phyloP scores from a whole-genome alignment of 192 early-diverging fungal species.

The Mortierella antarctica region DNA sequence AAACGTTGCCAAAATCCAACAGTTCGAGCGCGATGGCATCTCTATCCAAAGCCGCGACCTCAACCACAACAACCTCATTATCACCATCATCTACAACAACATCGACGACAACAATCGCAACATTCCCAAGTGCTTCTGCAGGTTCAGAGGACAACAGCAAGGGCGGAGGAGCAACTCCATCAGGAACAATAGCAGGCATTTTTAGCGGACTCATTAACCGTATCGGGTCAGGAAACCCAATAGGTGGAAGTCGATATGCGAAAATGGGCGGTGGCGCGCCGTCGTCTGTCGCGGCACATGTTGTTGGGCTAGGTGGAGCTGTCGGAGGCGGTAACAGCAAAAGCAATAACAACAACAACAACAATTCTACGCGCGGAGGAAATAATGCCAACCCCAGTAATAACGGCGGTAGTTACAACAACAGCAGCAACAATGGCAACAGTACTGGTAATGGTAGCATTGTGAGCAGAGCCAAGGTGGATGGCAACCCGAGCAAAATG shows the following conservation, averaged over 20 bases:
- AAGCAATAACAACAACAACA: not conserved
- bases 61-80: not conserved
- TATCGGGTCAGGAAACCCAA: constrained; percentile 43
- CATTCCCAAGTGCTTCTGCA: not conserved
- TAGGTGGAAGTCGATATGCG: constrained; percentile 41
- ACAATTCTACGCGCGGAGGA: not conserved
- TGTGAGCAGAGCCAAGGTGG: too few relatives aligned
- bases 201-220: constrained; percentile 45
- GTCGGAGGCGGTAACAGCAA: constrained; percentile 13
- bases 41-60: constrained; percentile 1
- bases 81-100: not conserved
- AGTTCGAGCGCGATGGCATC: too few relatives aligned
- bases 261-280: constrained; percentile 19
- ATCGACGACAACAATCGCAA: not conserved
- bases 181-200: constrained; percentile 14
- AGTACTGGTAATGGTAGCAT: too few relatives aligned
- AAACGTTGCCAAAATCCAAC: too few relatives aligned
- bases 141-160: not conserved
- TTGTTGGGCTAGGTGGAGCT: constrained; percentile 30
- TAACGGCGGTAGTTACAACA: not conserved
- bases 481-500: constrained; percentile 9
- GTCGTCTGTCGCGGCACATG: constrained; percentile 35
- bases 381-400: constrained; percentile 4
- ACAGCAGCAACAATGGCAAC: not conserved
- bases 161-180: not conserved